Percentiles rank a stretch among this genome's conserved stretches.
Evolutionary conservation across 2,329 filamentous ascomycete species (phyloP).

Genomic region (Huntiella abstrusa): DNA sequence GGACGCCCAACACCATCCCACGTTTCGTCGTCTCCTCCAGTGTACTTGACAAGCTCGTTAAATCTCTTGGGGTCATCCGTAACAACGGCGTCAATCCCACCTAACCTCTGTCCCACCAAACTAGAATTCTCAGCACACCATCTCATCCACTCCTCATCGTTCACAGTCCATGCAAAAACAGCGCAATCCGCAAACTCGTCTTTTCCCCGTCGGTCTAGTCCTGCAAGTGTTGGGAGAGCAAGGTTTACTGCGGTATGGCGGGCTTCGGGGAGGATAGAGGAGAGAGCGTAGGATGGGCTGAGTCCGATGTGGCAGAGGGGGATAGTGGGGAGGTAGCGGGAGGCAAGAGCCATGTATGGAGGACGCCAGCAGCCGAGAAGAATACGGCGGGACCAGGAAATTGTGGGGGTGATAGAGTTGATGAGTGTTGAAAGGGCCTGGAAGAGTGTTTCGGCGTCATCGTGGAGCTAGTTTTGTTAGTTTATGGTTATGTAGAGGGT

Average conservation of each 20-base stretch:
- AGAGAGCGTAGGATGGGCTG: slow-evolving; percentile 46
- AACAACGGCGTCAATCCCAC: slow-evolving; percentile 55
- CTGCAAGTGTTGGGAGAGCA: slow-evolving; percentile 39
- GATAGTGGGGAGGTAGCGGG: slow-evolving; percentile 41
- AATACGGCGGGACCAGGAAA: slow-evolving; percentile 54
- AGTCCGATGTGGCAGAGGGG: slow-evolving; percentile 49
- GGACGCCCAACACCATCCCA: neutral
- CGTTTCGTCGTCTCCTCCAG: slow-evolving; percentile 1
- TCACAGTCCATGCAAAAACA: slow-evolving; percentile 75
- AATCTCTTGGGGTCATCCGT: slow-evolving; percentile 65
- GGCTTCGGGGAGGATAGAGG: slow-evolving; percentile 44
- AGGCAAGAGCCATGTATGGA: slow-evolving; percentile 47
- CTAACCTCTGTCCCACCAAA: slow-evolving; percentile 13
- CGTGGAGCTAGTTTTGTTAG: slow-evolving; percentile 34
- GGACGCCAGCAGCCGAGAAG: slow-evolving; percentile 71
- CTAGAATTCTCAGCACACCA: slow-evolving; percentile 41
- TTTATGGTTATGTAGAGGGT: neutral
- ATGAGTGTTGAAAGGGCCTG: slow-evolving; percentile 46
- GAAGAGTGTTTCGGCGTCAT: slow-evolving; percentile 53
- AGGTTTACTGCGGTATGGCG: slow-evolving; percentile 63
- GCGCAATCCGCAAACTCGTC: slow-evolving; percentile 29
- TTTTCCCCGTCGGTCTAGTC: slow-evolving; percentile 36
- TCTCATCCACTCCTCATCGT: slow-evolving; percentile 58
- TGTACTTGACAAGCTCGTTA: slow-evolving; percentile 28
- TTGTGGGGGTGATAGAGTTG: slow-evolving; percentile 26